A percentile compares a stretch with the other conserved stretches of the same genome.
These are phyloP conservation scores for Leccinellum rugosiceps DNA, from an alignment of 768 basidiomycete species.

Conservation along the genomic window DNA sequence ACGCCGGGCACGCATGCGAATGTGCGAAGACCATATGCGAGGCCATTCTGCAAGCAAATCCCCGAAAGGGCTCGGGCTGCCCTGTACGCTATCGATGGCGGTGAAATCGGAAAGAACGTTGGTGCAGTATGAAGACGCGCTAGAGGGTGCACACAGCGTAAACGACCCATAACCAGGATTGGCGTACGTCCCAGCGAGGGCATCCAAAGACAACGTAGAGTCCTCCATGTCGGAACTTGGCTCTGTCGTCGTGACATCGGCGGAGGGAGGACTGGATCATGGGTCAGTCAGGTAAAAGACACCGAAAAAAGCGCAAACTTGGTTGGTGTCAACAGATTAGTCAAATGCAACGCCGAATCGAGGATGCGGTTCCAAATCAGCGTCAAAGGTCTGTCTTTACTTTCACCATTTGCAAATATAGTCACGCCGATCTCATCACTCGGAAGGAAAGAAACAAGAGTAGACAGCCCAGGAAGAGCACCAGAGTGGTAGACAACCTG, in stretches of 20 bases:
- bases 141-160: conserved; percentile 34
- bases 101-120: conserved; percentile 29
- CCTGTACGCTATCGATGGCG: conserved; percentile 17
- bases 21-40: conserved; percentile 36
- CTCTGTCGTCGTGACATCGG: background rate
- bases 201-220: conserved; percentile 14
- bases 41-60: conserved; percentile 34
- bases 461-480: conserved; percentile 32
- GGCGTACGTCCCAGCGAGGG: conserved; percentile 35
- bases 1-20: conserved; percentile 26
- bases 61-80: background rate
- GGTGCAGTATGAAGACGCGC: conserved; percentile 22
- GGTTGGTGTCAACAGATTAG: background rate
- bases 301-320: background rate
- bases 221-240: background rate
- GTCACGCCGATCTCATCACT: conserved; percentile 35
- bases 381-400: conserved; percentile 10
- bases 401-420: conserved; percentile 33
- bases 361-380: conserved; percentile 19
- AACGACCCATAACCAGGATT: conserved; percentile 38
- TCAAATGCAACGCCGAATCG: conserved; percentile 20
- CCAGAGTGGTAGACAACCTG: conserved; percentile 38
- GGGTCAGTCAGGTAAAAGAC: background rate
- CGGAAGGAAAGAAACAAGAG: conserved; percentile 33
- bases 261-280: background rate